Conservation (phyloP, 495 filamentous ascomycete species). For the Emericellopsis terricola region DNA sequence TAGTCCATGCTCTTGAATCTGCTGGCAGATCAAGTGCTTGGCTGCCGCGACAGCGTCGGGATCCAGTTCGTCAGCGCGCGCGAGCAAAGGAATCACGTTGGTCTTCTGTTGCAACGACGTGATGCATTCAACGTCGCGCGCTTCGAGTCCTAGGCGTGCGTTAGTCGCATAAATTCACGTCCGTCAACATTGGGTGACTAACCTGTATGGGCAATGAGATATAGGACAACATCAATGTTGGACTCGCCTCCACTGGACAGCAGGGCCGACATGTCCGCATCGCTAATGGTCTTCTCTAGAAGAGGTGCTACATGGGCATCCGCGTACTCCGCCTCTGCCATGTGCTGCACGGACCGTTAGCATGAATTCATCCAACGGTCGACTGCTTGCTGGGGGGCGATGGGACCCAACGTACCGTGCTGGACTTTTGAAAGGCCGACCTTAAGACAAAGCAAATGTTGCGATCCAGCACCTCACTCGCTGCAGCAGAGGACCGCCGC, state of each 20-base stretch:
- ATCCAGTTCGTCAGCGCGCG: constrained; percentile 55
- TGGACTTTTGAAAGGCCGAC: constrained; percentile 7
- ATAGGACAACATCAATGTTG: constrained; percentile 80
- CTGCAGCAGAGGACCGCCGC: constrained; percentile 64
- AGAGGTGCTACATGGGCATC: constrained; percentile 51
- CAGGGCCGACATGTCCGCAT: constrained; percentile 61
- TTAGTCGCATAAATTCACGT: too few species aligned
- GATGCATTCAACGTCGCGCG: constrained; percentile 61
- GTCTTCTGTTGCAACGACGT: constrained; percentile 56
- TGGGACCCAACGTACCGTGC: too few species aligned
- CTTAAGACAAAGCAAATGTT: constrained; percentile 78
- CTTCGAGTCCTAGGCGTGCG: constrained; percentile 55
- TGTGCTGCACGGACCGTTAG: too few species aligned
- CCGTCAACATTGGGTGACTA: too few species aligned
- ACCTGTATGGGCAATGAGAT: constrained; percentile 38
- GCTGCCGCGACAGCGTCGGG: constrained; percentile 36
- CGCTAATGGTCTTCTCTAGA: constrained; percentile 31
- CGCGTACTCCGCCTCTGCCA: constrained; percentile 32
- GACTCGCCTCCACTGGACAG: constrained; percentile 73
- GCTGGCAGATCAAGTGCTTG: constrained; percentile 41
- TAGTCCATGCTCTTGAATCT: constrained; percentile 42
- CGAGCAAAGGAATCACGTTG: constrained; percentile 73
- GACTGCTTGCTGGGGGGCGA: too few species aligned
- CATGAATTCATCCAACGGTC: too few species aligned
- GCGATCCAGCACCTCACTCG: constrained; percentile 70